phyloP scores from a whole-genome alignment of 2,329 filamentous ascomycete species.

The Phialophora expanda region DNA sequence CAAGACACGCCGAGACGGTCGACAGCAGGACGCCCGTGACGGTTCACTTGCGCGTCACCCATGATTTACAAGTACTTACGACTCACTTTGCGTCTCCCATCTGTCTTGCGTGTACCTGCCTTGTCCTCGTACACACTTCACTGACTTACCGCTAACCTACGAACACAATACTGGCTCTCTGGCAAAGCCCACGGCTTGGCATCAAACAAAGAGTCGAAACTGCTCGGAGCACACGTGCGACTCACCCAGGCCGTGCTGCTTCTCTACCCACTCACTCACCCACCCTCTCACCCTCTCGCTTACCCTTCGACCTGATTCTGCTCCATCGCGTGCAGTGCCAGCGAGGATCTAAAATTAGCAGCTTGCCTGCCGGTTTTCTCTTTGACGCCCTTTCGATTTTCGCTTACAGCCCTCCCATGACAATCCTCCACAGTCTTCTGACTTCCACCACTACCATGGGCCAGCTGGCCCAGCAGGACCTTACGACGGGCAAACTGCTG shows the following conservation, averaged over 20 bases:
- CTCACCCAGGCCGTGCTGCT: neutral
- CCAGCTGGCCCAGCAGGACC: slow-evolving; percentile 1
- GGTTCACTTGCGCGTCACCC: neutral
- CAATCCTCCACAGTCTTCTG: neutral
- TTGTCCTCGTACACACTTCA: neutral
- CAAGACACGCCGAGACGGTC: slow-evolving; percentile 1
- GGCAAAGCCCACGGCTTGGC: neutral
- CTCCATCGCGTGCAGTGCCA: slow-evolving; percentile 9
- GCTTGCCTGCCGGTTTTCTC: neutral
- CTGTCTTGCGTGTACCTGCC: neutral
- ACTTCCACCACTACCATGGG: slow-evolving; percentile 5
- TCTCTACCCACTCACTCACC: too few relatives aligned
- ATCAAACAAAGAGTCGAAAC: neutral
- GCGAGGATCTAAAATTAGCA: slow-evolving; percentile 9
- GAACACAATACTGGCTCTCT: neutral
- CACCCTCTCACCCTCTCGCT: neutral
- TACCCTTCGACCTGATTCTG: slow-evolving; percentile 9
- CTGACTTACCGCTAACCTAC: neutral
- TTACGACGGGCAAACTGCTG: slow-evolving; percentile 6
- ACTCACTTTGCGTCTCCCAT: neutral
- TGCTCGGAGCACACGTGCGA: neutral
- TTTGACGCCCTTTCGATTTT: slow-evolving; percentile 13
- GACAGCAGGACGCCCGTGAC: neutral
- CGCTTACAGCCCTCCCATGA: neutral
- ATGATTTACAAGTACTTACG: neutral